Base-by-base conservation (phyloP, 2,329 filamentous ascomycete species). In the Arthroderma uncinatum region DNA sequence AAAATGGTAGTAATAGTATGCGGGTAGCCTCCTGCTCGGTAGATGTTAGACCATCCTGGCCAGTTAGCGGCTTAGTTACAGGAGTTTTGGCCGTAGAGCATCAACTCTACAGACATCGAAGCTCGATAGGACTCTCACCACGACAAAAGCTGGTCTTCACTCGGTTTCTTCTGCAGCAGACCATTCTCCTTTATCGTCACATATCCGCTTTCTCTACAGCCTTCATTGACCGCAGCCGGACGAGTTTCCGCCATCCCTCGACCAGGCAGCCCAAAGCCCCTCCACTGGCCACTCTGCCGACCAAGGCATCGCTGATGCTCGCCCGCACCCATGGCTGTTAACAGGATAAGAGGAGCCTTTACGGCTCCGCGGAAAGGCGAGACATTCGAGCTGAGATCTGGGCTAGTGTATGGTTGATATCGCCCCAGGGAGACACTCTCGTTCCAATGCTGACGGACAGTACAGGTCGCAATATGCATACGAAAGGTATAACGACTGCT, bases 341-440 rank as follows among this genome's bases (percentile, higher is more conserved):
- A 93, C 77, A 87, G 92, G 73, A 93, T 98, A 73, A 85, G 87
- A 71, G 91, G 87, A 74, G 93, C 92, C 68, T 95, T 98, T 73
- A 86, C 89, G 71, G 85, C 85, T 71, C 93, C 93, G 66, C 84
- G 86, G 69, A 98, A 98, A 78, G 93, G 93, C 72, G 93, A 98
- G 77, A 98, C 93, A 14, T 97, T 95, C 71, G 93, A 98, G 79
- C 78, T 98, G 74, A 86, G 93, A 72, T 89, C 92, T 62, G 93
- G 93, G 39, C 79, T 98, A 71, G 93, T 85, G 76, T 82, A 80
- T 62, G 57, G 21, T 40, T 55, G 23, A 10, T 21, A 48, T 47
- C 10, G n/a, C 25, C 25, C 23, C n/a, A 2, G 14, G 28, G 23
- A 14, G 23, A 34, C 47, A 50, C 14, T 34, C 10, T 2, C 3